A percentile compares a stretch with the other conserved stretches of the same genome.
Evolutionary conservation across 2,329 filamentous ascomycete genomes (phyloP).

Genomic region (Aureobasidium vineae): DNA sequence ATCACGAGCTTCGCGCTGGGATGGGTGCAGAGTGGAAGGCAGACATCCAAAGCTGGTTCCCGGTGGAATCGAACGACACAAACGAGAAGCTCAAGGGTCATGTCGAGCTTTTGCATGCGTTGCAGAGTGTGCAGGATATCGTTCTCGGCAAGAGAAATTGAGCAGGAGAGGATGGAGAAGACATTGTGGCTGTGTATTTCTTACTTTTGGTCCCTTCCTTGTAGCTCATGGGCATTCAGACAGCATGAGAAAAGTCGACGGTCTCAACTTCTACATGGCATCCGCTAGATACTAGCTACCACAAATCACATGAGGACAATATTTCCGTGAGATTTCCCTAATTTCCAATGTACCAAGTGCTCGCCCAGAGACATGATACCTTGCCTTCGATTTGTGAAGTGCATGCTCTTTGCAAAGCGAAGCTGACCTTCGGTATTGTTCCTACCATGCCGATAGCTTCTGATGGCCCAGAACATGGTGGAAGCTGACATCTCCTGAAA

Average conservation of each 20-base stretch:
- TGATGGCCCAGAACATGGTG: too few relatives aligned
- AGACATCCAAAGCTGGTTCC: constrained; percentile 37
- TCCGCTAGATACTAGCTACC: background rate
- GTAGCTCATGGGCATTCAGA: background rate
- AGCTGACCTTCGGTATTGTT: background rate
- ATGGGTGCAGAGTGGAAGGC: constrained; percentile 33
- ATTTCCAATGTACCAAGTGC: background rate
- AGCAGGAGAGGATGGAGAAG: background rate
- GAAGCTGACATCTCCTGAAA: background rate
- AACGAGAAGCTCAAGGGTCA: constrained; percentile 30
- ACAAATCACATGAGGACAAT: background rate
- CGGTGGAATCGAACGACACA: constrained; percentile 24
- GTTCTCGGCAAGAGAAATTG: background rate
- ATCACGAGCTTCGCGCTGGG: constrained; percentile 35
- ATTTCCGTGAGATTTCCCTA: background rate
- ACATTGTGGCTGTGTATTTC: background rate
- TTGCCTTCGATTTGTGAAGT: background rate
- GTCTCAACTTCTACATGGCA: background rate
- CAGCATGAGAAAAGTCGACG: background rate
- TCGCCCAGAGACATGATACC: background rate
- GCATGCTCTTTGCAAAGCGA: background rate
- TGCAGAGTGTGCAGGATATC: constrained; percentile 27
- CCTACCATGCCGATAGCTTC: background rate
- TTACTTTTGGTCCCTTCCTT: background rate
- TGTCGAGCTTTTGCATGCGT: constrained; percentile 34